Evolutionary conservation across 495 filamentous ascomycete genomes (phyloP).

Genomic region (Penicillium roqueforti): DNA sequence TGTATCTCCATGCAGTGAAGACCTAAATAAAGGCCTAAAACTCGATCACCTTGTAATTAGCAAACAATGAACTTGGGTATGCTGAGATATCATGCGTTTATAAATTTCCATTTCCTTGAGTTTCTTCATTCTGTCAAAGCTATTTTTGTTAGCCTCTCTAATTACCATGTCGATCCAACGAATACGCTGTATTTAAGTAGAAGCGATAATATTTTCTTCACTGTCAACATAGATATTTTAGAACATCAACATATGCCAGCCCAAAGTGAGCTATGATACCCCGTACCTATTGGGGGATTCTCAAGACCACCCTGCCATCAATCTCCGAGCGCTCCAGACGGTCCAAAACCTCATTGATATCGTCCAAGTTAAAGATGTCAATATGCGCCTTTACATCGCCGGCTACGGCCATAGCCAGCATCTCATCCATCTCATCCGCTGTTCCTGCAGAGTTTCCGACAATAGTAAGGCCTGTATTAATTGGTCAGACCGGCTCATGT

Average conservation of each 20-base stretch:
- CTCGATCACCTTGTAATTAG: not conserved
- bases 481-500: not conserved
- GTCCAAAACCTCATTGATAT: conserved; percentile 41
- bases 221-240: too few relatives aligned
- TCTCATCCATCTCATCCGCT: conserved; percentile 36
- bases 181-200: too few relatives aligned
- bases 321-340: conserved; percentile 39
- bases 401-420: conserved; percentile 38
- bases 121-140: not conserved
- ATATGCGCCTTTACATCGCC: conserved; percentile 38
- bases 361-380: conserved; percentile 36
- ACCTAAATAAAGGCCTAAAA: not conserved
- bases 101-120: not conserved
- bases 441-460: conserved; percentile 42
- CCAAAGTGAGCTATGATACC: too few relatives aligned
- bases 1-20: not conserved
- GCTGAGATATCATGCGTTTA: not conserved
- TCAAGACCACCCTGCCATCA: conserved; percentile 40
- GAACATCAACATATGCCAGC: not conserved
- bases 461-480: conserved; percentile 33
- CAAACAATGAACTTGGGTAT: not conserved
- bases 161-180: too few relatives aligned
- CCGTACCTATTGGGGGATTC: conserved; percentile 29
- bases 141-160: not conserved
- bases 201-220: too few relatives aligned